A percentile compares a stretch with the other conserved stretches of the same genome.
phyloP scores from a whole-genome alignment of 2,329 filamentous ascomycete species.

The Scleromitrula shiraiana region DNA sequence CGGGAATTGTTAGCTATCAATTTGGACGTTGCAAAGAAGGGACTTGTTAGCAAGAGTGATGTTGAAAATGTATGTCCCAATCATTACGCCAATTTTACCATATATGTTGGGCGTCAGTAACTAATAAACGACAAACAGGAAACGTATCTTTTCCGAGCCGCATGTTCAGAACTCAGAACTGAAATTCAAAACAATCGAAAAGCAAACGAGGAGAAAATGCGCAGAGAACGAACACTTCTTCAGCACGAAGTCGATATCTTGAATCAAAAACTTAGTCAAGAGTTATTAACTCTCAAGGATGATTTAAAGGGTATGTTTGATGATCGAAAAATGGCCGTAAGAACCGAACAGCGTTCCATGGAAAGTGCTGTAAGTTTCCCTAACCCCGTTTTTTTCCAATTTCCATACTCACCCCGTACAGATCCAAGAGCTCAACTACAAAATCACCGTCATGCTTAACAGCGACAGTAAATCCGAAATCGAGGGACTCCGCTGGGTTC shows the following conservation, averaged over 20 bases:
- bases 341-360: slow-evolving; percentile 77
- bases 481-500: slow-evolving; percentile 82
- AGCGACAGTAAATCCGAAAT: slow-evolving; percentile 89
- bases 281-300: slow-evolving; percentile 73
- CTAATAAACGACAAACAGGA: slow-evolving; percentile 40
- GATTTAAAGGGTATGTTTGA: slow-evolving; percentile 95
- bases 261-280: slow-evolving; percentile 75
- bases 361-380: slow-evolving; percentile 61
- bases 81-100: too few species aligned
- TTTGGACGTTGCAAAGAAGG: slow-evolving; percentile 69
- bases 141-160: slow-evolving; percentile 86
- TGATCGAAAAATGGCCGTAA: slow-evolving; percentile 85
- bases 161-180: slow-evolving; percentile 82
- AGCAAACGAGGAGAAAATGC: slow-evolving; percentile 69
- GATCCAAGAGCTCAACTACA: slow-evolving; percentile 93
- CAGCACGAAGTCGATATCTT: slow-evolving; percentile 96
- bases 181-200: slow-evolving; percentile 76
- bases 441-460: slow-evolving; percentile 84
- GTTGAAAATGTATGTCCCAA: slow-evolving; percentile 61
- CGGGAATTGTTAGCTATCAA: slow-evolving; percentile 70
- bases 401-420: slow-evolving; percentile 30
- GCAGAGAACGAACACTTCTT: slow-evolving; percentile 74
- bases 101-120: background rate
- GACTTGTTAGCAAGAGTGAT: slow-evolving; percentile 80
- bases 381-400: background rate